These are phyloP conservation scores for Nicotiana tabacum DNA, from an alignment of 257 asterid genomes.

Conservation along the genomic window DNA sequence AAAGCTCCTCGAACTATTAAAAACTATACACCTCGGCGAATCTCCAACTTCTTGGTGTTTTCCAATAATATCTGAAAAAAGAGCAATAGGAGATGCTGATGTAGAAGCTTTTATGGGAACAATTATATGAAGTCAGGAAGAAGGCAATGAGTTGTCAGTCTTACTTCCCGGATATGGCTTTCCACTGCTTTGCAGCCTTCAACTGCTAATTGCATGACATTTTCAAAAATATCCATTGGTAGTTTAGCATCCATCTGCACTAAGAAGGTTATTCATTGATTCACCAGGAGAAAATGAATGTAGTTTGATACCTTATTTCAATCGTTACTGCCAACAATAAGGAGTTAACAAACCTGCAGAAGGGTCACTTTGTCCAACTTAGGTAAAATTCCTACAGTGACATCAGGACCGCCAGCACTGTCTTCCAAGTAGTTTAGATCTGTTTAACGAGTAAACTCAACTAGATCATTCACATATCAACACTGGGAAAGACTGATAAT, in stretches of 20 bases:
- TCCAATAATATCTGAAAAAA: conserved; percentile 55
- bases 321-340: neutral
- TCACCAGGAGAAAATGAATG: neutral
- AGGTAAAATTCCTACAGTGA: conserved; percentile 86
- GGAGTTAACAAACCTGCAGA: conserved; percentile 58
- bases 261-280: conserved; percentile 1
- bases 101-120: neutral
- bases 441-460: conserved; percentile 20
- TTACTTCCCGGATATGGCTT: conserved; percentile 70
- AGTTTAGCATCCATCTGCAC: conserved; percentile 86
- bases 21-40: conserved; percentile 51
- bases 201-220: conserved; percentile 81
- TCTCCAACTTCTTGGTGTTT: conserved; percentile 70
- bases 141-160: conserved; percentile 5
- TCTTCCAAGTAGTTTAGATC: conserved; percentile 92
- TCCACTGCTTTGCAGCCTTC: conserved; percentile 97
- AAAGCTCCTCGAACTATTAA: neutral
- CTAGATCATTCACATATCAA: neutral
- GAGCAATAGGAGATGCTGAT: neutral
- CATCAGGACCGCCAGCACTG: conserved; percentile 99
- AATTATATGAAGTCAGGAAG: neutral
- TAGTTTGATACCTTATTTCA: neutral
- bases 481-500: neutral
- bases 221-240: conserved; percentile 76
- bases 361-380: conserved; percentile 91